A percentile compares a stretch with the other conserved stretches of the same genome.
Evolutionary conservation across 1,139 yeast species (phyloP).

Genomic region (Saccharomyces hybrid): DNA sequence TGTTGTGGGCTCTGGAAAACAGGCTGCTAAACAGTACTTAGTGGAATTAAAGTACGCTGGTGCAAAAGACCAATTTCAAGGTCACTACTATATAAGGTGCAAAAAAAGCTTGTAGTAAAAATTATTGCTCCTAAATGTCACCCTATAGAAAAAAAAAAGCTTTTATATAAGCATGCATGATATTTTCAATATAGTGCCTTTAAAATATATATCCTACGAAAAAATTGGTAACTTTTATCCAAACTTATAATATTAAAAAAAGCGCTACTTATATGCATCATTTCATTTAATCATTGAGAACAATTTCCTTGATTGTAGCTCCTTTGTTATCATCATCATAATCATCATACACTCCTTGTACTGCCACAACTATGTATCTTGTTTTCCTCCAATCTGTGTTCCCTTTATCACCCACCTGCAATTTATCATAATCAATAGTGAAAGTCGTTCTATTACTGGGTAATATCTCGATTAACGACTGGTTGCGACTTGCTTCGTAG

Average conservation of each 20-base stretch:
- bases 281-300: slow-evolving; percentile 26
- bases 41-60: not conserved
- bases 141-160: not conserved
- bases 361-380: slow-evolving; percentile 44
- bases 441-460: slow-evolving; percentile 44
- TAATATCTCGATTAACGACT: slow-evolving; percentile 36
- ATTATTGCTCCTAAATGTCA: not conserved
- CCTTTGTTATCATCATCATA: slow-evolving; percentile 41
- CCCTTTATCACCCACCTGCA: slow-evolving; percentile 6
- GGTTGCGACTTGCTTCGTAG: slow-evolving; percentile 29
- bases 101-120: not conserved
- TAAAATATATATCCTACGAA: not conserved
- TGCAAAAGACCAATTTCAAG: not conserved
- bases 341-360: slow-evolving; percentile 41
- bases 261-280: slow-evolving; percentile 1
- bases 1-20: not conserved
- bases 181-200: not conserved
- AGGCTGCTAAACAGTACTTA: not conserved
- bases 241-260: not conserved
- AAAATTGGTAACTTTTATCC: not conserved
- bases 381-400: slow-evolving; percentile 24
- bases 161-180: not conserved
- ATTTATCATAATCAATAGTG: slow-evolving; percentile 28
- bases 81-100: not conserved
- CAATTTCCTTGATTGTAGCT: slow-evolving; percentile 51